These are phyloP conservation scores for Arthrobotrys pseudoclavata DNA, from an alignment of 2,329 filamentous ascomycete genomes.

Conservation along the genomic window DNA sequence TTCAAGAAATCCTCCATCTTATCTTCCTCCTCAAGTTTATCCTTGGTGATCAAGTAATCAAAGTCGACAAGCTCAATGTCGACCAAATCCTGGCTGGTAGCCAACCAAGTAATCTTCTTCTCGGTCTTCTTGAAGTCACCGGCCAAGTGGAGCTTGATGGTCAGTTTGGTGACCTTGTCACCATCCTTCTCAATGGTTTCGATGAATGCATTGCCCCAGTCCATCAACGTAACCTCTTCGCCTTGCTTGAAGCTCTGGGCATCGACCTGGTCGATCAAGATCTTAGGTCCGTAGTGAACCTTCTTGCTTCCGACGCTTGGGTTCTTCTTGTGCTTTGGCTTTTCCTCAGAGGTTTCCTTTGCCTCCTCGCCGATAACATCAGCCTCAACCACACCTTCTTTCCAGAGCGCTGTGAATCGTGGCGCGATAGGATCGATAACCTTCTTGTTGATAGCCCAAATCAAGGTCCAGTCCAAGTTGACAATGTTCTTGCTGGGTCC, in stretches of 20 bases:
- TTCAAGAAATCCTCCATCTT: conserved; percentile 86
- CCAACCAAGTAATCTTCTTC: conserved; percentile 97
- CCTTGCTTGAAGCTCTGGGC: conserved; percentile 82
- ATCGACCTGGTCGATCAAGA: conserved; percentile 89
- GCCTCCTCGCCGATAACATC: conserved; percentile 73
- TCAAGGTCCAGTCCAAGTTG: conserved; percentile 83
- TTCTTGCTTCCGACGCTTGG: conserved; percentile 85
- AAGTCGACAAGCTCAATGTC: conserved; percentile 92
- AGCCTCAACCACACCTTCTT: conserved; percentile 79
- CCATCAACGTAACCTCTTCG: conserved; percentile 96
- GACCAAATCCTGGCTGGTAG: conserved; percentile 81
- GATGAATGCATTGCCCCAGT: conserved; percentile 92
- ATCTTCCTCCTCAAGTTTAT: conserved; percentile 90
- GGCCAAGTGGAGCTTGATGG: conserved; percentile 84
- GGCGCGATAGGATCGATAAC: conserved; percentile 83
- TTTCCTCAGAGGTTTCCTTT: conserved; percentile 77
- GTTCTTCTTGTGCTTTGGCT: conserved; percentile 92
- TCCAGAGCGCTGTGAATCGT: conserved; percentile 79
- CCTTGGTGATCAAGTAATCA: conserved; percentile 94
- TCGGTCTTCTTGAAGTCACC: conserved; percentile 95
- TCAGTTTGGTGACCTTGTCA: conserved; percentile 77
- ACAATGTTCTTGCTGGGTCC: conserved; percentile 87
- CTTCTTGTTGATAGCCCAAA: conserved; percentile 83
- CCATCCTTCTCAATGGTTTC: conserved; percentile 73
- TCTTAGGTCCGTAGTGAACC: conserved; percentile 80